These are phyloP conservation scores for Leptomonas pyrrhocoris DNA, from an alignment of 208 protist genomes.

Conservation along the genomic window DNA sequence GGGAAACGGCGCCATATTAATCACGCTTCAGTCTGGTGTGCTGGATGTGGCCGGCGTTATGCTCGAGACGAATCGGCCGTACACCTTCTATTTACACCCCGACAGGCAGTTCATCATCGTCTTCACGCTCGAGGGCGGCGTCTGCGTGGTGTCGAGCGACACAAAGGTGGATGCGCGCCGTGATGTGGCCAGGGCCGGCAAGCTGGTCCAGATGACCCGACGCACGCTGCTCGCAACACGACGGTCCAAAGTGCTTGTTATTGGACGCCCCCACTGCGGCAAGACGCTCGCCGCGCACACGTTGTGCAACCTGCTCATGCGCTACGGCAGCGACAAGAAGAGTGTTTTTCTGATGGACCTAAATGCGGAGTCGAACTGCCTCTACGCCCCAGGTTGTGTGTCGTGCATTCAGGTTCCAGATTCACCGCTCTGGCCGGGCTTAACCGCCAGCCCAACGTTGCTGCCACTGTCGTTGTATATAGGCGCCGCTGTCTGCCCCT, in stretches of 20 bases:
- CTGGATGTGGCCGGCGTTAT: constrained; percentile 73
- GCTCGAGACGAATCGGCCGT: constrained; percentile 55
- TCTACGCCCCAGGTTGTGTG: constrained; percentile 75
- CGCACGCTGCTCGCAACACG: constrained; percentile 42
- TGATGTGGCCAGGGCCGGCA: constrained; percentile 36
- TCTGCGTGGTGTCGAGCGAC: constrained; percentile 45
- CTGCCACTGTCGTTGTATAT: constrained; percentile 66
- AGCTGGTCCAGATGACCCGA: constrained; percentile 66
- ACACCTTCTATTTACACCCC: constrained; percentile 50
- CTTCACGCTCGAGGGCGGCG: constrained; percentile 79
- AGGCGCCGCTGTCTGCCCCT: constrained; percentile 49
- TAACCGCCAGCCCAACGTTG: constrained; percentile 43
- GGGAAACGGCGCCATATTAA: constrained; percentile 45
- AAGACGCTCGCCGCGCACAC: constrained; percentile 79
- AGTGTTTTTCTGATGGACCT: constrained; percentile 61
- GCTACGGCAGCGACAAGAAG: constrained; percentile 28
- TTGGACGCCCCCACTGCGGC: constrained; percentile 55
- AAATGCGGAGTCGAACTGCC: constrained; percentile 74
- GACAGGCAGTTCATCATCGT: constrained; percentile 48
- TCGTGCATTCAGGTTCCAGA: constrained; percentile 41
- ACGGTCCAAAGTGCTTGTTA: constrained; percentile 63
- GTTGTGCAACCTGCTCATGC: constrained; percentile 68
- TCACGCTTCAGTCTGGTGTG: constrained; percentile 69
- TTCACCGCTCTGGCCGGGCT: constrained; percentile 50
- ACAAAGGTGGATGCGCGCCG: constrained; percentile 41